These are phyloP conservation scores for Gelatoporia subvermispora DNA, from an alignment of 768 basidiomycete genomes.

Conservation along the genomic window DNA sequence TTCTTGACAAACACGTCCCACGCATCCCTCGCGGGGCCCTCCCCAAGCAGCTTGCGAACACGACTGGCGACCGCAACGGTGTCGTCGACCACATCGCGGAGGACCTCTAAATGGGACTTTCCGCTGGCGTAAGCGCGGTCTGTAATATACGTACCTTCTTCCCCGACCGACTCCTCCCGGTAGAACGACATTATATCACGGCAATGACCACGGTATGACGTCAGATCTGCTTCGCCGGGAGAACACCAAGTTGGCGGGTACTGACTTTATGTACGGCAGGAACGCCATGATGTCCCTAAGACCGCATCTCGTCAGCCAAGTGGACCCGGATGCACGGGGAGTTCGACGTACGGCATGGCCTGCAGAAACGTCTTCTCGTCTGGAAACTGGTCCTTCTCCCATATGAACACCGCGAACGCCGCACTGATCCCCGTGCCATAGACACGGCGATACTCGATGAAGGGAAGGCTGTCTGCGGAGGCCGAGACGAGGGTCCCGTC, in stretches of 20 bases:
- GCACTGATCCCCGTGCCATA: slow-evolving; percentile 29
- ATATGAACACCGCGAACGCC: slow-evolving; percentile 32
- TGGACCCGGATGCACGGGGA: background rate
- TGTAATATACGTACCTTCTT: slow-evolving; percentile 13
- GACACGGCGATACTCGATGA: slow-evolving; percentile 21
- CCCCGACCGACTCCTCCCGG: slow-evolving; percentile 13
- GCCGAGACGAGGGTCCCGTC: background rate
- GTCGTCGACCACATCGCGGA: slow-evolving; percentile 14
- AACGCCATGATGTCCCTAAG: background rate
- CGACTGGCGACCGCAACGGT: slow-evolving; percentile 10
- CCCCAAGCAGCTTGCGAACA: slow-evolving; percentile 2
- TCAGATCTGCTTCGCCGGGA: too few species aligned
- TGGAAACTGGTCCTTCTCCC: slow-evolving; percentile 27
- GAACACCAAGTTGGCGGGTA: too few species aligned
- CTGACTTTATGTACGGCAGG: background rate
- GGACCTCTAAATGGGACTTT: background rate
- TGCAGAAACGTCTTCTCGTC: slow-evolving; percentile 31
- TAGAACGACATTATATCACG: slow-evolving; percentile 13
- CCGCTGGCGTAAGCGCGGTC: slow-evolving; percentile 8
- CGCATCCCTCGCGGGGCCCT: slow-evolving; percentile 7
- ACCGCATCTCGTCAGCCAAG: too few species aligned
- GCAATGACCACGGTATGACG: too few species aligned
- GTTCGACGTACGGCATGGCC: slow-evolving; percentile 28
- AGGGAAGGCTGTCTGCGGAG: slow-evolving; percentile 5
- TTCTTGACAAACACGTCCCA: slow-evolving; percentile 14